Evolutionary conservation across 257 asterid species (phyloP), one percentile per base, ranked within the genome.

Genomic region (Plantago ovata): DNA sequence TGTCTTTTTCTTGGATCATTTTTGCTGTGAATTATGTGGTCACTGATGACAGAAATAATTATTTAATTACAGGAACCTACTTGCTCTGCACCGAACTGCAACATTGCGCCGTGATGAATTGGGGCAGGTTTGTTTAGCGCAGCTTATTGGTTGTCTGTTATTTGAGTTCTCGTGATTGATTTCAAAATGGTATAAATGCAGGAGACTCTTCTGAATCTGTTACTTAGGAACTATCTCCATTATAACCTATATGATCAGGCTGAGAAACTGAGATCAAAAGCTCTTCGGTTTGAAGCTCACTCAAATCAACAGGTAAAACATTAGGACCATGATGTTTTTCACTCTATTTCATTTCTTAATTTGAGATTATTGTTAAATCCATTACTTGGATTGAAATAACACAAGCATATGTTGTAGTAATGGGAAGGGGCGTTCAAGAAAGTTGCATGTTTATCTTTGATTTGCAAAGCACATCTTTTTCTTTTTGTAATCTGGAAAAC

Each of bases 31-130:
- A 22, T 48, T 13, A 10, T 49, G 42, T 15, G 53, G 21, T 47
- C 36, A 39, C 16, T 8, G 67, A 72, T 73, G 46, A 73, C 65
- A 15, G 51, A 62, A 55, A 43, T 5, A 66, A 7, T 43, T 41
- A 24, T 79, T 62, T 79, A 16, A 58, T 44, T 23, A 58, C 96
- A 93, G 99, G 44, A 81, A 79, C 56, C 95, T 93, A 53, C 99
- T 89, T 39, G 81, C 82, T 15, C 78, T 93, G 76, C 99, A 93
- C 71, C 94, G 89, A 50, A 86, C 84, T 67, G 95, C 97, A 24
- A 89, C 97, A 47, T 72, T 86, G 77, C 95, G 95, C 61, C 96
- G 75, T 68, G 97, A 93, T 32, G 97, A 89, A 76, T 76, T 93
- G 89, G 97, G 99, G 36, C 99, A 93, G 99, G 99, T 89, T 62